These are phyloP conservation scores for Aspergillus saccharolyticus DNA, from an alignment of 495 filamentous ascomycete species.

Conservation along the genomic window DNA sequence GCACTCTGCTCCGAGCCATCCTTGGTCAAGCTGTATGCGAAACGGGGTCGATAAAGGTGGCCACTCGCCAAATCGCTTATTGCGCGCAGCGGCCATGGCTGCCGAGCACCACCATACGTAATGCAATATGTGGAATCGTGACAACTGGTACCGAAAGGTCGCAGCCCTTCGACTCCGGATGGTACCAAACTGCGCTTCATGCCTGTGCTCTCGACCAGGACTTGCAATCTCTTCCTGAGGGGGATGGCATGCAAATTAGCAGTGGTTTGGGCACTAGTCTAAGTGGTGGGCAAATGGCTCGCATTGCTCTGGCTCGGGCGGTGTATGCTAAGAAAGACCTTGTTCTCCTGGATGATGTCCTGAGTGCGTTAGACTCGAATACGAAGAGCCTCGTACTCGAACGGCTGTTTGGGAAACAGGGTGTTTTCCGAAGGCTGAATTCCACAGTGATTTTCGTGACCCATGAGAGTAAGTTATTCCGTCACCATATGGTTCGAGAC, in stretches of 20 bases:
- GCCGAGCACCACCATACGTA: background rate
- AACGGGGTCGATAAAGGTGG: background rate
- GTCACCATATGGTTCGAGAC: background rate
- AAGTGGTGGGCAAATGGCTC: background rate
- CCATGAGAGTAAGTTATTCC: background rate
- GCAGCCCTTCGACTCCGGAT: background rate
- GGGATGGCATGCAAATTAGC: background rate
- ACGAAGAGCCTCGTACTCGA: background rate
- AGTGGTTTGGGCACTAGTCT: background rate
- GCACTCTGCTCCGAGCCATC: background rate
- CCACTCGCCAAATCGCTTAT: background rate
- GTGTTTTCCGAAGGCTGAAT: background rate
- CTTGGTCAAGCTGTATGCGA: background rate
- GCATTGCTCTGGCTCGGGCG: constrained; percentile 1
- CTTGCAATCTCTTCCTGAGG: background rate
- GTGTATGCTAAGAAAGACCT: background rate
- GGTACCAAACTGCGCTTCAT: background rate
- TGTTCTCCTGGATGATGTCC: constrained; percentile 1
- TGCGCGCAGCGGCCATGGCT: background rate
- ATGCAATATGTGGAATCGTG: background rate
- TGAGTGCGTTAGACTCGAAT: background rate
- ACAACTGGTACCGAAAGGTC: too few relatives aligned
- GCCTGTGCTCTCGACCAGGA: background rate
- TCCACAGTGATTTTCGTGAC: background rate
- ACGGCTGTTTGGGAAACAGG: background rate